Conservation (phyloP, 257 asterid species). For the Nemophila menziesii region DNA sequence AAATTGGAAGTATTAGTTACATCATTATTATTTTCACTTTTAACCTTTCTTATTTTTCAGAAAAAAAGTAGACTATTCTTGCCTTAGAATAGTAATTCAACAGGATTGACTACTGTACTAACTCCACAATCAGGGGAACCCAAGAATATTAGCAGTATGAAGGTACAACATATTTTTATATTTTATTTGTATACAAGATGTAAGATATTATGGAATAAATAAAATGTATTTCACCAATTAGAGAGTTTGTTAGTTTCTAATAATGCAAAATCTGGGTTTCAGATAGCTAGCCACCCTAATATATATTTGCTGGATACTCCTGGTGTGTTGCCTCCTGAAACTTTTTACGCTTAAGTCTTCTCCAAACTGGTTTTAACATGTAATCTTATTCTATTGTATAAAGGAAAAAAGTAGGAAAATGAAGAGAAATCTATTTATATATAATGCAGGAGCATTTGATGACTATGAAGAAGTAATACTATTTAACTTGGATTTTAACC, state of each 20-base stretch:
- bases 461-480: too few species aligned
- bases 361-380: constrained; percentile 81
- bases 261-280: constrained; percentile 12
- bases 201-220: not conserved
- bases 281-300: constrained; percentile 91
- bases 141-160: constrained; percentile 61
- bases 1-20: constrained; percentile 62
- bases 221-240: too few species aligned
- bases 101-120: too few species aligned
- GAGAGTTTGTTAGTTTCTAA: not conserved
- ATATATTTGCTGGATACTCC: constrained; percentile 77
- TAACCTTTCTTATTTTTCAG: too few species aligned
- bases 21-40: constrained; percentile 4
- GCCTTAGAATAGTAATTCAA: too few species aligned
- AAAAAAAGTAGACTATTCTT: too few species aligned
- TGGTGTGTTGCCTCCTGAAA: constrained; percentile 52
- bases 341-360: constrained; percentile 45
- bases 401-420: too few species aligned
- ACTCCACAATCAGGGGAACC: constrained; percentile 87
- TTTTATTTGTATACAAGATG: too few species aligned
- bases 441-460: too few species aligned
- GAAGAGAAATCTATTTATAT: too few species aligned
- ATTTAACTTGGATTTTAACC: too few species aligned
- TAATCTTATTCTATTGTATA: too few species aligned
- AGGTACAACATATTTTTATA: constrained; percentile 32